Evolutionary conservation across 2,329 filamentous ascomycete genomes (phyloP).

Genomic region (Colletotrichum nymphaeae): DNA sequence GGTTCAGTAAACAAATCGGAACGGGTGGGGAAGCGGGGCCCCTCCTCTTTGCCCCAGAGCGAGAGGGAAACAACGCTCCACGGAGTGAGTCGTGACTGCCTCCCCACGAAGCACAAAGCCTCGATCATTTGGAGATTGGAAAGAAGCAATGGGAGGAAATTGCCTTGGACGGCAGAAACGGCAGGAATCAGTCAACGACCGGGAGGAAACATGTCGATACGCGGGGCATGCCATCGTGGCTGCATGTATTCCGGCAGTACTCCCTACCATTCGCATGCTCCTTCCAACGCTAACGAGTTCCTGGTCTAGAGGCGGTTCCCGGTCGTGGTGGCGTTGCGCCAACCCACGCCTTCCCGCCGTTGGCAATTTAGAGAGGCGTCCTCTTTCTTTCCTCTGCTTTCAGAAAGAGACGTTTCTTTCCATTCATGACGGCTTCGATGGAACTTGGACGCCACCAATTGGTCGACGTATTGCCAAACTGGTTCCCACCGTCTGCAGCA

Average conservation of each 20-base stretch:
- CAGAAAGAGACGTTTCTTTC: not conserved
- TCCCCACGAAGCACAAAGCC: too few species aligned
- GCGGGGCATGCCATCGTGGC: constrained; percentile 14
- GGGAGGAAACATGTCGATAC: not conserved
- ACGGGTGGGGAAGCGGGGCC: constrained; percentile 30
- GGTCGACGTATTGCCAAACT: not conserved
- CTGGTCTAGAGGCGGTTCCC: not conserved
- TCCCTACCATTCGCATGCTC: not conserved
- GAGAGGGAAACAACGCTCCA: constrained; percentile 2
- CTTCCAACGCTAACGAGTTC: not conserved
- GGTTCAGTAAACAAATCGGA: constrained; percentile 18
- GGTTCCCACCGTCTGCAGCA: not conserved
- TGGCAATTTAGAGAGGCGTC: not conserved
- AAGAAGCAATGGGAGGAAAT: not conserved
- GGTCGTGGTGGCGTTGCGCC: constrained; percentile 14
- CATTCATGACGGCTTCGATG: not conserved
- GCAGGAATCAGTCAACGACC: not conserved
- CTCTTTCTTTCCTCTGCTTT: not conserved
- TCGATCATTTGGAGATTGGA: not conserved
- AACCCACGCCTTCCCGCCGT: constrained; percentile 24
- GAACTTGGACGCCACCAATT: not conserved
- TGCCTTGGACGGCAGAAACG: not conserved
- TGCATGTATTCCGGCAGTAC: constrained; percentile 31
- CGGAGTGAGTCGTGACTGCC: too few species aligned
- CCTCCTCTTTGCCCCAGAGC: not conserved